Evolutionary conservation across 257 asterid genomes (phyloP), one percentile per base, ranked within the genome.

Genomic region (Ligustrum vulgare): DNA sequence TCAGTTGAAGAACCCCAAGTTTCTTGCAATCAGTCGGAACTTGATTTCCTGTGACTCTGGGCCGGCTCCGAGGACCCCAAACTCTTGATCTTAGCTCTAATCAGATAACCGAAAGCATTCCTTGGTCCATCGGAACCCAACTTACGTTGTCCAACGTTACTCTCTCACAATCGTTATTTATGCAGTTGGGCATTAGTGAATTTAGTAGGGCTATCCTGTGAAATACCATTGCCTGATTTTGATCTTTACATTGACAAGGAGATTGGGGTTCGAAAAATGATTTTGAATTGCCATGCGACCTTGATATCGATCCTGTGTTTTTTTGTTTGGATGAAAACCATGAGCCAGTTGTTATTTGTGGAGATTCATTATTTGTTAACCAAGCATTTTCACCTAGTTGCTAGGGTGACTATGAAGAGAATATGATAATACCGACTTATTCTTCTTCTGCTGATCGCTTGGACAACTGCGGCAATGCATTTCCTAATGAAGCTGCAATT

Each of bases 381-480:
- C 82, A 79, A 68, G 83, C 76, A 36, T 85, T 75, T 75, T 62
- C 87, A 1, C 16, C 72, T 54, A 8, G 83, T 12, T 94, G 96
- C 39, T 91, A 94, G 97, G 97, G 96, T 1, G 93, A 86, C 1
- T 71, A 23, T 15, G 93, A 86, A 23, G 90, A 84, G 22, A 34
- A 58, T 43, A 15, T 51, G 49, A 62, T 66, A 69, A 75, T 67
- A 10, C 68, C 47, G 6, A 35, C 34, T 22, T 20, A 75, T 22
- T 47, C 54, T 1, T 23, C 16, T 71, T 35, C 74, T 39, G 58
- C 66, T 20, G 18, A 32, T 74, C 67, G 79, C 74, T 25, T 15
- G 36, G 8, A 75, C 10, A 41, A 11, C 3, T 41, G 47, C 15
- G 47, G 47, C 3, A 41, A 41, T 41, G 47, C 47, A 41, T n/a